These are phyloP conservation scores for Spinacia oleracea DNA, from an alignment of 179 eudicot genomes.

Conservation along the genomic window DNA sequence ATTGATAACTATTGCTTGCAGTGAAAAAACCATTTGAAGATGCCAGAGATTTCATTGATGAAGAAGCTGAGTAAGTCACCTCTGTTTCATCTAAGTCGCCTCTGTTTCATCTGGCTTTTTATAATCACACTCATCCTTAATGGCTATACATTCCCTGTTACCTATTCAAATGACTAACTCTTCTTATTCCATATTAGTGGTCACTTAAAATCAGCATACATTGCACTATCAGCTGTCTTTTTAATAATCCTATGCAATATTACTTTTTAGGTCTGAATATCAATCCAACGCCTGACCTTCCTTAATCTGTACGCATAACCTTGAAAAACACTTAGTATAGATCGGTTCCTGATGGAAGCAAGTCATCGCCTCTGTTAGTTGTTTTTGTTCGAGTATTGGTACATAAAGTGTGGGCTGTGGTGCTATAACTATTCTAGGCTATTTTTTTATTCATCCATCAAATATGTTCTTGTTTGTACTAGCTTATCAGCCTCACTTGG, in stretches of 20 bases:
- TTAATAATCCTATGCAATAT: neutral
- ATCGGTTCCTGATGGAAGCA: neutral
- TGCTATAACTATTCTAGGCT: too few relatives aligned
- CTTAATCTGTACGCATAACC: neutral
- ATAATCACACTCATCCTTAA: neutral
- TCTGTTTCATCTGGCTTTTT: neutral
- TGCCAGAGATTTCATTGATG: slow-evolving; percentile 71
- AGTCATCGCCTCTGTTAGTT: neutral
- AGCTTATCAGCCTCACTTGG: neutral
- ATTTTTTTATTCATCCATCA: neutral
- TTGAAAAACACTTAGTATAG: neutral
- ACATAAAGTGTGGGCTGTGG: neutral
- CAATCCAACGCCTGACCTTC: too few relatives aligned
- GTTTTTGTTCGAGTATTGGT: neutral
- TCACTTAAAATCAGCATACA: neutral
- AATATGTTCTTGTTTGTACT: neutral
- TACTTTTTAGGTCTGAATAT: neutral
- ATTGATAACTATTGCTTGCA: slow-evolving; percentile 36
- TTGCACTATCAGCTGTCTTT: neutral
- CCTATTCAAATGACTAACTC: neutral
- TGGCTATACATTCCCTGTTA: neutral
- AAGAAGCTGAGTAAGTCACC: slow-evolving; percentile 89
- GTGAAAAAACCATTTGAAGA: slow-evolving; percentile 46
- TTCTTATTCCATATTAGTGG: neutral
- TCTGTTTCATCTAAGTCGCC: neutral